A percentile compares a stretch with the other conserved stretches of the same genome.
These are phyloP conservation scores for Colletotrichum sidae DNA, from an alignment of 2,329 filamentous ascomycete species.

Conservation along the genomic window DNA sequence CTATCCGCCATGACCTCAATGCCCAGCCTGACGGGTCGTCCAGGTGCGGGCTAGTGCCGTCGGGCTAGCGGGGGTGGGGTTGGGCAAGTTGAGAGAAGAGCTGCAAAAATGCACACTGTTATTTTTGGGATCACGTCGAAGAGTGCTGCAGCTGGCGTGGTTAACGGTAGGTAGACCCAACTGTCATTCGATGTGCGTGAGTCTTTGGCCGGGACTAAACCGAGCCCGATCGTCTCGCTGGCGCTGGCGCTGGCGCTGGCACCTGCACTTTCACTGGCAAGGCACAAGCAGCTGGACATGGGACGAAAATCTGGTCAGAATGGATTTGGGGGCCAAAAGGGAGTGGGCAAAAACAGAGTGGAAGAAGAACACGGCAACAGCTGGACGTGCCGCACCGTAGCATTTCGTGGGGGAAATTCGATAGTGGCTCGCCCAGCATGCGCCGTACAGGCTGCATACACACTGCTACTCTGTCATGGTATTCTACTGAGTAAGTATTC, in stretches of 20 bases:
- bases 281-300: too few species aligned
- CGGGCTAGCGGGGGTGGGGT: background rate
- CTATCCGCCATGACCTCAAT: background rate
- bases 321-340: background rate
- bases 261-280: too few species aligned
- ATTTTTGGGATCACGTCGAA: constrained; percentile 16
- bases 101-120: background rate
- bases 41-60: constrained; percentile 13
- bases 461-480: background rate
- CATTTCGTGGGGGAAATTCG: constrained; percentile 33
- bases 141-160: background rate
- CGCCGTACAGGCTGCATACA: background rate
- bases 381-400: constrained; percentile 17
- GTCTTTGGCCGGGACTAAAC: background rate
- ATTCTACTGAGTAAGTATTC: too few species aligned
- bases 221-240: background rate
- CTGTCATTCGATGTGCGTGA: constrained; percentile 23
- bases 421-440: constrained; percentile 18
- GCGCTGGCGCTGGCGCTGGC: too few species aligned
- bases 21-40: constrained; percentile 13
- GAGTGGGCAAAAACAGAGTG: background rate
- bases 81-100: background rate
- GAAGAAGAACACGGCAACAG: background rate
- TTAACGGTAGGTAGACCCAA: background rate
- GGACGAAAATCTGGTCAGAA: too few species aligned